Percentiles rank a stretch among this genome's conserved stretches.
phyloP scores from a whole-genome alignment of 2,329 filamentous ascomycete genomes.

The Talaromyces sp. region DNA sequence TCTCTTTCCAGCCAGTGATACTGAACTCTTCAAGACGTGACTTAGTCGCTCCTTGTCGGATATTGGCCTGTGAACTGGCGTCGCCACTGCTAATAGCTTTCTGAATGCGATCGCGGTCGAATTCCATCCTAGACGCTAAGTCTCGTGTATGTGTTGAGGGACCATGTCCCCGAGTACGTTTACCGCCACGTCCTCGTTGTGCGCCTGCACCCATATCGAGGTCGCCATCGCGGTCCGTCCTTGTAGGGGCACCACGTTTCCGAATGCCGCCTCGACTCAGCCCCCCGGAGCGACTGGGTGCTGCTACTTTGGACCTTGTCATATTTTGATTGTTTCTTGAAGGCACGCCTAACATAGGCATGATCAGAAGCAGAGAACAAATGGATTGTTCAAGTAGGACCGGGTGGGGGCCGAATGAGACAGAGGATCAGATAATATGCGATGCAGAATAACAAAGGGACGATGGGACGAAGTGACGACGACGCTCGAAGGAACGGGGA shows the following conservation, averaged over 20 bases:
- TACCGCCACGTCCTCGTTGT: conserved; percentile 30
- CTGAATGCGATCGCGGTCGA: conserved; percentile 24
- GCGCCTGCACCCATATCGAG: conserved; percentile 49
- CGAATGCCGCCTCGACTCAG: conserved; percentile 47
- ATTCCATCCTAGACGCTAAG: conserved; percentile 12
- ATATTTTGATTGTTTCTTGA: conserved; percentile 23
- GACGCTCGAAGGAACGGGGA: background rate
- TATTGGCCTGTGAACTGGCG: conserved; percentile 32
- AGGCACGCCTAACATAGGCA: conserved; percentile 15
- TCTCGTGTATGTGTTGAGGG: conserved; percentile 24
- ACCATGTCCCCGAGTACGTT: conserved; percentile 30
- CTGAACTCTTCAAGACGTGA: conserved; percentile 33
- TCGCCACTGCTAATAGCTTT: conserved; percentile 34
- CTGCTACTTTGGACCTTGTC: conserved; percentile 28
- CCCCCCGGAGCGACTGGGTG: conserved; percentile 24
- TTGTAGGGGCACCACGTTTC: conserved; percentile 40
- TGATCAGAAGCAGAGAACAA: conserved; percentile 1
- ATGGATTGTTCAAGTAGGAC: background rate
- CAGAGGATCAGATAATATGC: background rate
- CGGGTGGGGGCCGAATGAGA: no score
- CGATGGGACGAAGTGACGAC: background rate
- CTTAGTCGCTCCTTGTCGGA: conserved; percentile 34
- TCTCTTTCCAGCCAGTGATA: conserved; percentile 60
- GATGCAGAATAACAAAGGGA: no score
- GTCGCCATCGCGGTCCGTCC: conserved; percentile 58